Evolutionary conservation across 495 filamentous ascomycete genomes (phyloP), one percentile per base, ranked within the genome.

Genomic region (Penicillium verhagenii): DNA sequence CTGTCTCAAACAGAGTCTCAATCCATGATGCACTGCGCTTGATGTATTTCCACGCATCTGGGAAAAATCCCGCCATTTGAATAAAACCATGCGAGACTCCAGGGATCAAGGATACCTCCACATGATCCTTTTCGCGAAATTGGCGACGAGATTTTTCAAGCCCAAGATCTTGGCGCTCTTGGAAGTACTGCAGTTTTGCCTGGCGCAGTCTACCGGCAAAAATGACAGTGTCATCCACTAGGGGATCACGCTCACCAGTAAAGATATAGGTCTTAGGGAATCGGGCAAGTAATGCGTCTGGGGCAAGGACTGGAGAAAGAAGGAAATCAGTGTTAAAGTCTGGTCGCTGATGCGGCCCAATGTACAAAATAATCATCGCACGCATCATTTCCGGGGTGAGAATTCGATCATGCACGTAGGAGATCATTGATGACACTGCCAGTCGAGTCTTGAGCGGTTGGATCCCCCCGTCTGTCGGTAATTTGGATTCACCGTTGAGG

Each of bases 371-470:
- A 53, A 98, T 94, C 94, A 98, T 97, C 25, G 92, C 92, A 47
- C 94, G 87, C 88, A 97, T 96, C 91, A 98, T 96, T 68, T 97
- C 95, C 0, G 94, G 95, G 0, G 90, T 92, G 21, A 98, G 79
- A 31, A 98, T 88, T 20, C 95, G 89, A 72, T 98, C 94, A 68
- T 92, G 90, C 66, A 96, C 94, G 74, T 97, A 98, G 10, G 93
- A 96, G 50, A 98, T 92, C 84, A 96, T 93, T n/a, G 85, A 90
- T 1, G 91, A 90, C 72, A 91, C 92, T 37, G 94, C 92, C 7
- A 98, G 82, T 37, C 91, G 84, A 16, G 94, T 97, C 56, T 82
- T 86, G 50, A 96, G 83, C n/a, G 84, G 85, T 60, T 84, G 75
- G 2, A 87, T 73, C 50, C 79, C 81, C n/a, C 80, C 64, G 59